phyloP scores from a whole-genome alignment of 495 filamentous ascomycete genomes.

The Xylaria nigripes region DNA sequence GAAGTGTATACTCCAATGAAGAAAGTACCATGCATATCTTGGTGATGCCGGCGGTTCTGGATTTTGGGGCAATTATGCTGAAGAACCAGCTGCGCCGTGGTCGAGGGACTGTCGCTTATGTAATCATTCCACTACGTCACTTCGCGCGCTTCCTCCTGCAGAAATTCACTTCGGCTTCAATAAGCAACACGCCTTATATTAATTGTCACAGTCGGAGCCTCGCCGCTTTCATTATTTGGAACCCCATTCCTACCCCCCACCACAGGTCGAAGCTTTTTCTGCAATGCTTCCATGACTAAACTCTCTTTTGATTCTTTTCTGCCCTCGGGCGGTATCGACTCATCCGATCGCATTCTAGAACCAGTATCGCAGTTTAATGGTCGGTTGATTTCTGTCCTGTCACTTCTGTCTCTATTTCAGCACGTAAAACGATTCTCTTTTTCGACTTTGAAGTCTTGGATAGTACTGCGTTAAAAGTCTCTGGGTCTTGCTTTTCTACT shows the following conservation, averaged over 20 bases:
- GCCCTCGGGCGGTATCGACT: constrained; percentile 18
- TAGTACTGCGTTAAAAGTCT: too few species aligned
- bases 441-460: constrained; percentile 16
- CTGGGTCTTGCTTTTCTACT: too few species aligned
- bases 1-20: constrained; percentile 30
- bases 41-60: too few species aligned
- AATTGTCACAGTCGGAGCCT: too few species aligned
- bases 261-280: neutral
- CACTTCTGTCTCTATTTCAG: constrained; percentile 32
- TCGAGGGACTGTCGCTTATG: too few species aligned
- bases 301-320: constrained; percentile 27
- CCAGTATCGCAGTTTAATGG: constrained; percentile 19
- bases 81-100: too few species aligned
- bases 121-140: too few species aligned
- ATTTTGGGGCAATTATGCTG: neutral
- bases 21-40: constrained; percentile 22
- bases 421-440: constrained; percentile 27
- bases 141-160: too few species aligned
- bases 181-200: too few species aligned
- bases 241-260: too few species aligned
- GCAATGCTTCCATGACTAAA: constrained; percentile 26
- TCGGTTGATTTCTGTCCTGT: constrained; percentile 29
- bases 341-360: constrained; percentile 11
- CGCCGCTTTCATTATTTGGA: too few species aligned
- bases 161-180: too few species aligned